These are phyloP conservation scores for Erigeron canadensis DNA, from an alignment of 129 eudicot species.

Conservation along the genomic window DNA sequence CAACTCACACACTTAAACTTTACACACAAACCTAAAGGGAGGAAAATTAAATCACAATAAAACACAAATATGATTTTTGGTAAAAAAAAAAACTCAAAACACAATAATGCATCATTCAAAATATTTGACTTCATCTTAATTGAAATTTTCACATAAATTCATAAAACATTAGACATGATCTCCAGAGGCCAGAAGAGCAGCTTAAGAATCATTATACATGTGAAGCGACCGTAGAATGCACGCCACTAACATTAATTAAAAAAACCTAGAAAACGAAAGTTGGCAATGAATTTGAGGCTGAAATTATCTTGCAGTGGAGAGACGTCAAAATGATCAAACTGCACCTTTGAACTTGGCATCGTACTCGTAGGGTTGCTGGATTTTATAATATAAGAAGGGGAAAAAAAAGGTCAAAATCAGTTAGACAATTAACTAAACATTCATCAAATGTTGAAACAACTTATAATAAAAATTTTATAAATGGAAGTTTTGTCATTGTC, in stretches of 20 bases:
- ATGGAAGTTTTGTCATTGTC: neutral
- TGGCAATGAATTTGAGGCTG: neutral
- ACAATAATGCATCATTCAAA: too few relatives aligned
- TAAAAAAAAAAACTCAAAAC: too few relatives aligned
- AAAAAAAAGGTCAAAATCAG: conserved; percentile 8
- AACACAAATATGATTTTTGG: too few relatives aligned
- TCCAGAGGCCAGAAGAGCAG: neutral
- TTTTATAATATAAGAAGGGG: neutral
- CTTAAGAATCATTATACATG: neutral
- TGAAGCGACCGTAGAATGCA: neutral
- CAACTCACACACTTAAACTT: too few relatives aligned
- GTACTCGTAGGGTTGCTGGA: conserved; percentile 88
- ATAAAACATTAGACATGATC: too few relatives aligned
- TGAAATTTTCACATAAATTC: too few relatives aligned
- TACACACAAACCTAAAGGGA: too few relatives aligned
- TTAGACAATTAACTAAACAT: neutral
- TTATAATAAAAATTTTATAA: neutral
- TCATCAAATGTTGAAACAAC: neutral
- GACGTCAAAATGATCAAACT: conserved; percentile 35
- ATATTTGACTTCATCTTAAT: too few relatives aligned
- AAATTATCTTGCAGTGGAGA: neutral
- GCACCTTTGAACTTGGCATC: conserved; percentile 84
- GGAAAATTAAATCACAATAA: too few relatives aligned
- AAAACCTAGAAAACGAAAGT: neutral
- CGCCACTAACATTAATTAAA: neutral